Conservation (phyloP, 768 basidiomycete species). For the Pleurotus giganteus region DNA sequence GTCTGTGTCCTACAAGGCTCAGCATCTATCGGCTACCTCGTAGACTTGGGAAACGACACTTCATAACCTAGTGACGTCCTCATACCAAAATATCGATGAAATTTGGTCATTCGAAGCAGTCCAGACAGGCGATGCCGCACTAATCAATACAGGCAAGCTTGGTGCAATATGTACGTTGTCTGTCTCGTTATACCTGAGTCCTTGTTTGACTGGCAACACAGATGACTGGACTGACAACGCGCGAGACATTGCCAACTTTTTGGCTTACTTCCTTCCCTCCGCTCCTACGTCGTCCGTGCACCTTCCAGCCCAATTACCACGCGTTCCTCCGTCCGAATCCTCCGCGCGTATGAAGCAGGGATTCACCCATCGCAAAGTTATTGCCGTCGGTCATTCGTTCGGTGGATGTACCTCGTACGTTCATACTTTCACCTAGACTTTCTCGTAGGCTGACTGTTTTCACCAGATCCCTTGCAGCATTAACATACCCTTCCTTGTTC, state of each 20-base stretch:
- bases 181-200: constrained; percentile 1
- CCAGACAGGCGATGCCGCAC: constrained; percentile 82
- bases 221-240: constrained; percentile 78
- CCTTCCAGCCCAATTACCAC: constrained; percentile 54
- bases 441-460: neutral
- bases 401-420: constrained; percentile 78
- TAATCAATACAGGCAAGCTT: constrained; percentile 59
- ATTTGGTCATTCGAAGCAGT: constrained; percentile 84
- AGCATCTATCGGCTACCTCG: neutral
- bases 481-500: constrained; percentile 65
- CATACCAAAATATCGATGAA: constrained; percentile 46
- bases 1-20: neutral
- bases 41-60: constrained; percentile 83
- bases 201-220: constrained; percentile 22
- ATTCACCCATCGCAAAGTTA: constrained; percentile 49
- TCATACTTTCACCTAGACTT: constrained; percentile 1
- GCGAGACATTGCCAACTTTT: constrained; percentile 77
- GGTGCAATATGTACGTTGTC: constrained; percentile 55
- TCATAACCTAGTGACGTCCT: constrained; percentile 43
- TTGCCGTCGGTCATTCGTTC: constrained; percentile 81
- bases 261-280: constrained; percentile 61
- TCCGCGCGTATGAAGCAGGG: constrained; percentile 43
- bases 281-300: constrained; percentile 20
- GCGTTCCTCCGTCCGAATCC: constrained; percentile 42
- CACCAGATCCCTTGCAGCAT: constrained; percentile 60